Evolutionary conservation across 2,329 filamentous ascomycete species (phyloP), one percentile per base, ranked within the genome.

Genomic region (Paraphaeosphaeria minitans): DNA sequence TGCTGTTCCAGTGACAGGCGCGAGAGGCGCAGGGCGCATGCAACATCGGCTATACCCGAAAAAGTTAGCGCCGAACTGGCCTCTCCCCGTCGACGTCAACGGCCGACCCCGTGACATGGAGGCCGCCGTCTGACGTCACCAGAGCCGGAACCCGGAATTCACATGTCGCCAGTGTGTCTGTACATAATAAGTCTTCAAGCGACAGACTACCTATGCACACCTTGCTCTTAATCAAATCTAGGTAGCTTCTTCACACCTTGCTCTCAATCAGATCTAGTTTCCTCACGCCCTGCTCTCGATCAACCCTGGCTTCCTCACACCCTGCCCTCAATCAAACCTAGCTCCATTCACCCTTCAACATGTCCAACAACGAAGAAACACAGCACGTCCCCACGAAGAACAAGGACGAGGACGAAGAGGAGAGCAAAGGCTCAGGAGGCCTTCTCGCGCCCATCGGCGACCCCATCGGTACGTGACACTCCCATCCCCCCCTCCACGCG

Each of bases 391-490:
- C 70, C 46, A 63, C 62, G 7, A 43, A 52, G 24, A 59, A 69
- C 22, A 43, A 63, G 3, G 52, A 66, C 24, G 53, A 69, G 7
- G 58, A 72, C 41, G 60, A 75, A 19, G 58, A 70, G 31, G 48
- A 69, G 27, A 45, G 57, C 21, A 56, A 63, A 19, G 68, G 68
- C 21, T 59, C 65, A 1, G 67, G 70, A 13, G 73, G 73, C 16
- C 65, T 76, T 1, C 46, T 76, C 14, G 68, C 69, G 19, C 57
- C 60, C 1, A 60, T 76, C 41, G 73, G 72, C 3, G 73, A 76
- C 54, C 73, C 73, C 12, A 50, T 70, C 13, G 73, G 73, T 75
- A 65, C 35, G 60, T 60, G 12, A 12, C 37, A 16, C 37, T 9
- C 19, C 29, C 29, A 42, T 43, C 21, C 19, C 58, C 43, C 33